Conservation (phyloP, 495 filamentous ascomycete genomes). For the Parathielavia hyrcaniae region DNA sequence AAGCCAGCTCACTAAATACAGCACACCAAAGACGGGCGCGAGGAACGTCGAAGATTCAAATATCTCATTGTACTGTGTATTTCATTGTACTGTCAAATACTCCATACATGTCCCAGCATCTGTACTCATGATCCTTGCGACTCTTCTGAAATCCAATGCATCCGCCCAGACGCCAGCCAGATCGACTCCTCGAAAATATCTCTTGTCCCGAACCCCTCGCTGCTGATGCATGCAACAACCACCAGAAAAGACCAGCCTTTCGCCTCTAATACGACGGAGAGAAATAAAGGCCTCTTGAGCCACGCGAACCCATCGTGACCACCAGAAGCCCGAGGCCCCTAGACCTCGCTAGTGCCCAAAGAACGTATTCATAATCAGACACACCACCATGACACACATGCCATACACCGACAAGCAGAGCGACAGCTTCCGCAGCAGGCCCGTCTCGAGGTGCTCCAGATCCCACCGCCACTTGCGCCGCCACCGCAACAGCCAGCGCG, state of each 20-base stretch:
- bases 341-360: slow-evolving; percentile 10
- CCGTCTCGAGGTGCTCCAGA: slow-evolving; percentile 44
- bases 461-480: slow-evolving; percentile 43
- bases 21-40: no score
- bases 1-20: no score
- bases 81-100: not conserved
- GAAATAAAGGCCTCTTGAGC: no score
- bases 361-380: slow-evolving; percentile 67
- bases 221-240: not conserved
- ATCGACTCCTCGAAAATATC: not conserved
- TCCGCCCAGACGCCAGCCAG: slow-evolving; percentile 6
- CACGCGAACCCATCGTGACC: not conserved
- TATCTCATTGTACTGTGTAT: not conserved
- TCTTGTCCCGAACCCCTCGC: not conserved
- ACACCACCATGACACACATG: slow-evolving; percentile 79
- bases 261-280: no score
- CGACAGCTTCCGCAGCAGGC: slow-evolving; percentile 63
- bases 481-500: slow-evolving; percentile 29
- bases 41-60: slow-evolving; percentile 2
- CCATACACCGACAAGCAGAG: slow-evolving; percentile 79
- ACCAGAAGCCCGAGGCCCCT: not conserved
- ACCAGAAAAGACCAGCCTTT: not conserved
- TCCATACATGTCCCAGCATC: not conserved
- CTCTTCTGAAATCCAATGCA: slow-evolving; percentile 3
- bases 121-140: not conserved